Evolutionary conservation across 2,329 filamentous ascomycete species (phyloP), one percentile per base, ranked within the genome.

Genomic region (Aspergillus terreus): DNA sequence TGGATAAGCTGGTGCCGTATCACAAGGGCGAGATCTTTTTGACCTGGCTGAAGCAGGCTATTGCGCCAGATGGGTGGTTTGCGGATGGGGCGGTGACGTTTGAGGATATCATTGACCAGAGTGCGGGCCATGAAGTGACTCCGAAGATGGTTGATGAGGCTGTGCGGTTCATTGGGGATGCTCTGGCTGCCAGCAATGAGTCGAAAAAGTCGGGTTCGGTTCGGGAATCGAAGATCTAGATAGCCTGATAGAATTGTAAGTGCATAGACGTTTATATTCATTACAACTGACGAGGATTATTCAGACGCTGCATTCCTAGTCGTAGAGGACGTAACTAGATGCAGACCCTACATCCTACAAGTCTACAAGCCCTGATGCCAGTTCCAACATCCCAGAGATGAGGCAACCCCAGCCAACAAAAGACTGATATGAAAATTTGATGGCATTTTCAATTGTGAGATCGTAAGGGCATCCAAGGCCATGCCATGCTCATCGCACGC

Each of bases 1-100:
- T 71, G 1, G 83, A 86, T 61, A 83, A 83, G 54, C 65, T 86
- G 14, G 83, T 86, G 12, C 82, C 82, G 5, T 83, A 84, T 60
- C 71, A 72, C 9, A 77, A 78, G 6, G 77, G 78, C 12, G 76
- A 83, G 59, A 72, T 76, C 0, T 84, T 86, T 58, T 57, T 86
- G 36, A 67, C 70, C 0, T 82, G 79, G 71, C 69, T 86, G 56
- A 83, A 83, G 65, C 69, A 71, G 35, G 67, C 67, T 2, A 62
- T 72, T 53, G 63, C 60, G 1, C 64, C 69, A 9, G 61, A 62
- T 46, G 65, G 78, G 49, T 81, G 70, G 74, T 82, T 72, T 56
- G 72, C 75, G 2, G 77, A 82, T 44, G 70, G 77, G 12, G 74
- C 71, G 1, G 68, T 83, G 3, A 67, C 68, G n/a, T 68, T 86